phyloP scores from a whole-genome alignment of 257 asterid genomes.

The Nicotiana tabacum region DNA sequence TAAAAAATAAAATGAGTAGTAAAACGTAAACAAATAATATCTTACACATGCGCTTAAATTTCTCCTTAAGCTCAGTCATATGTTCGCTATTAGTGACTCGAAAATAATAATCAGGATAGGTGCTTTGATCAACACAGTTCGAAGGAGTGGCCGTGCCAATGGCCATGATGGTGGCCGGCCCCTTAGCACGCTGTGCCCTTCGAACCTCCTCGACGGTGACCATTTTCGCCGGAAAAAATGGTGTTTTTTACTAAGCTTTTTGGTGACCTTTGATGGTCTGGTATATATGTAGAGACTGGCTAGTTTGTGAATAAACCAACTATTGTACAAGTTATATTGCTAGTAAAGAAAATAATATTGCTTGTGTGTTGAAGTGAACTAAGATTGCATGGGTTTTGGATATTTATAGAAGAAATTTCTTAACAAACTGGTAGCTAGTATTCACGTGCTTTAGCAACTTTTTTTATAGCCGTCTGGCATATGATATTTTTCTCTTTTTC shows the following conservation, averaged over 20 bases:
- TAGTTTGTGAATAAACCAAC: background rate
- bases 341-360: background rate
- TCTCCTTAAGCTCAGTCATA: slow-evolving; percentile 52
- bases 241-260: background rate
- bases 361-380: background rate
- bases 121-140: slow-evolving; percentile 60
- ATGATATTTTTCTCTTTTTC: background rate
- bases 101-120: slow-evolving; percentile 62
- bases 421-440: slow-evolving; percentile 11
- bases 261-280: background rate
- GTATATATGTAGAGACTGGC: too few relatives aligned
- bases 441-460: slow-evolving; percentile 11
- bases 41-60: slow-evolving; percentile 82
- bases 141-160: slow-evolving; percentile 66
- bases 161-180: slow-evolving; percentile 72
- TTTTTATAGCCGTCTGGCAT: background rate
- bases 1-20: background rate
- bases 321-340: background rate
- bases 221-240: slow-evolving; percentile 25
- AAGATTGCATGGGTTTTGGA: background rate
- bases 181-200: slow-evolving; percentile 62
- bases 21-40: background rate
- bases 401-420: background rate
- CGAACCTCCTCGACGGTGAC: slow-evolving; percentile 61
- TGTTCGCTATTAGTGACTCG: slow-evolving; percentile 67